Evolutionary conservation across 345 rosid genomes (phyloP).

Genomic region (Microcos paniculata): DNA sequence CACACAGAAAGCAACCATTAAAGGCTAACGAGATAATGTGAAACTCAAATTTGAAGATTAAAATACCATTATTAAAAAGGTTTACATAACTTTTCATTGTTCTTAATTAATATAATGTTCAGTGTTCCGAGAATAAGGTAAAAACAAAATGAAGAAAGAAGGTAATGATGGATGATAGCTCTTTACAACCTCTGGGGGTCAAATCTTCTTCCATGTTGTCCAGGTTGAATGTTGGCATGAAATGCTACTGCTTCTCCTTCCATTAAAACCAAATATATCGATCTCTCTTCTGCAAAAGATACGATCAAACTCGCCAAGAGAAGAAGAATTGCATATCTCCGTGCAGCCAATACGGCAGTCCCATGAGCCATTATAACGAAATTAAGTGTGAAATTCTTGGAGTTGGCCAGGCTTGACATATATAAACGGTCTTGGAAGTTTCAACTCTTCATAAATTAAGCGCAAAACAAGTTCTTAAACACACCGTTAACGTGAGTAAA

Average conservation of each 20-base stretch:
- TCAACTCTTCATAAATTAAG: not conserved
- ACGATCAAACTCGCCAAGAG: conserved; percentile 18
- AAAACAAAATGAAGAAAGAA: not conserved
- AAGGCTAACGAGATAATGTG: not conserved
- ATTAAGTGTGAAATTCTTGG: not conserved
- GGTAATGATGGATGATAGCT: not conserved
- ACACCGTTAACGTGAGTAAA: not conserved
- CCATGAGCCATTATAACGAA: conserved; percentile 14
- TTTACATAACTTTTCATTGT: too few relatives aligned
- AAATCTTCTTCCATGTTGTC: conserved; percentile 1
- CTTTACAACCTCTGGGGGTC: conserved; percentile 38
- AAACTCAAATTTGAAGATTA: not conserved
- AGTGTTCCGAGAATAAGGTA: not conserved
- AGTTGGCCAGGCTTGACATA: not conserved
- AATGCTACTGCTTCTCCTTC: conserved; percentile 65
- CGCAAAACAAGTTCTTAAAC: not conserved
- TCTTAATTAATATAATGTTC: not conserved
- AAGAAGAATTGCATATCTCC: conserved; percentile 19
- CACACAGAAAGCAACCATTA: not conserved
- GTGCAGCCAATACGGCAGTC: not conserved
- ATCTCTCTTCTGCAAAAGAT: conserved; percentile 40
- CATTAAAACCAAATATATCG: conserved; percentile 57
- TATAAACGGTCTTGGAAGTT: not conserved
- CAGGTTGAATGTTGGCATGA: conserved; percentile 14
- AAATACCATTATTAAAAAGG: not conserved